phyloP scores from a whole-genome alignment of 306 rosid genomes.

The Sechiopsis laciniata region DNA sequence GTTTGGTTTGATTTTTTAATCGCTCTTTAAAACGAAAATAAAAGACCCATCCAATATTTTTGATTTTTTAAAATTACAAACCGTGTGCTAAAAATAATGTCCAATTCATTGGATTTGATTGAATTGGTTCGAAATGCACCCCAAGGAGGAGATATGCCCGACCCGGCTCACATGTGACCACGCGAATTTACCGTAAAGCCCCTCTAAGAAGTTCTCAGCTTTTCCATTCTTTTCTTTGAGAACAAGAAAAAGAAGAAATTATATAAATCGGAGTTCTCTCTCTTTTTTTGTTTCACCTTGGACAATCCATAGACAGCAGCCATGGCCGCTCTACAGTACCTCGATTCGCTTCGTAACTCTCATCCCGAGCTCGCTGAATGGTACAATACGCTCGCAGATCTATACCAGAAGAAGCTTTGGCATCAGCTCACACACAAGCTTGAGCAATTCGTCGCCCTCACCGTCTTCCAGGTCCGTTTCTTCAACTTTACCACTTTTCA shows the following conservation, averaged over 20 bases:
- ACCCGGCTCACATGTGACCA: no score
- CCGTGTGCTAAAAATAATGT: no score
- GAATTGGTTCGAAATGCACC: no score
- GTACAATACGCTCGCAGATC: conserved; percentile 94
- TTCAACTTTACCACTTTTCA: not conserved
- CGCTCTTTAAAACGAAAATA: no score
- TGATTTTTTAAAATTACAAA: no score
- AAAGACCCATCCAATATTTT: no score
- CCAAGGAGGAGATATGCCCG: no score
- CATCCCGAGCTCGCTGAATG: conserved; percentile 89
- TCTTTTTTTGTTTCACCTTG: not conserved
- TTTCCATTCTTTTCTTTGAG: conserved; percentile 45
- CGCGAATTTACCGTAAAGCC: no score
- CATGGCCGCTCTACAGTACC: conserved; percentile 96
- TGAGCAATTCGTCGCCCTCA: conserved; percentile 86
- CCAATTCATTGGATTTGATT: no score
- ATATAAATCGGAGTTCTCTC: conserved; percentile 26
- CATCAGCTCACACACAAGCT: conserved; percentile 99
- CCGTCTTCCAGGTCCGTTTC: conserved; percentile 69
- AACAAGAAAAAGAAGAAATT: conserved; percentile 32
- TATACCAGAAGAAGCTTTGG: conserved; percentile 98
- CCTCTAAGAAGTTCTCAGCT: no score
- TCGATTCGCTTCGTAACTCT: conserved; percentile 73
- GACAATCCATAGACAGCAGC: conserved; percentile 23
- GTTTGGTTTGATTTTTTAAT: no score